Conservation (phyloP, 2,329 filamentous ascomycete species). For the Fusarium praegraminearum region DNA sequence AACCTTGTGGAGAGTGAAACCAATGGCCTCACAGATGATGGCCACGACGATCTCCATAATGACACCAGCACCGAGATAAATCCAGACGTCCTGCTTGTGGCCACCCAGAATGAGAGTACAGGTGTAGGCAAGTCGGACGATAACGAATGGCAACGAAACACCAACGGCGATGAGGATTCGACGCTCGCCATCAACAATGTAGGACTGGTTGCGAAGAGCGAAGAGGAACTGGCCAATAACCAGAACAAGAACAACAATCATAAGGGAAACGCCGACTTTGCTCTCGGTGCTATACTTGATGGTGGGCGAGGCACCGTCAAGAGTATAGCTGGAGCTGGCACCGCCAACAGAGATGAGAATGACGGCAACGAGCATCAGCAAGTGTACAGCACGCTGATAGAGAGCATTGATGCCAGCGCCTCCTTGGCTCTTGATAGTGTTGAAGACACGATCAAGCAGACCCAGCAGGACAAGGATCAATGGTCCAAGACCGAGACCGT, state of each 20-base stretch:
- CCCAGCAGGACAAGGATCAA: constrained; percentile 59
- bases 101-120: constrained; percentile 48
- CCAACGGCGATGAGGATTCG: constrained; percentile 62
- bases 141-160: constrained; percentile 51
- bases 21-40: constrained; percentile 48
- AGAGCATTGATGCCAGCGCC: constrained; percentile 46
- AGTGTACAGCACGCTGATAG: constrained; percentile 53
- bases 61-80: constrained; percentile 50
- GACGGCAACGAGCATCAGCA: constrained; percentile 58
- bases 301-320: constrained; percentile 38
- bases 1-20: constrained; percentile 48
- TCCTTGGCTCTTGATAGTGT: constrained; percentile 60
- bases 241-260: constrained; percentile 56
- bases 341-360: constrained; percentile 52
- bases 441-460: constrained; percentile 54
- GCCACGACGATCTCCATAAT: constrained; percentile 53
- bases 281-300: constrained; percentile 48
- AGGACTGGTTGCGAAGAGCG: constrained; percentile 55
- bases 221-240: constrained; percentile 56
- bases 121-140: constrained; percentile 51
- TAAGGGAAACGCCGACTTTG: constrained; percentile 47
- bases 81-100: constrained; percentile 47
- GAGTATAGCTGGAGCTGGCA: constrained; percentile 43
- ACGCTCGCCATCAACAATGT: constrained; percentile 63
- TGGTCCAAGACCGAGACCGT: constrained; percentile 56